Conservation (phyloP, 495 filamentous ascomycete genomes). For the Bryoglossum gracile region DNA sequence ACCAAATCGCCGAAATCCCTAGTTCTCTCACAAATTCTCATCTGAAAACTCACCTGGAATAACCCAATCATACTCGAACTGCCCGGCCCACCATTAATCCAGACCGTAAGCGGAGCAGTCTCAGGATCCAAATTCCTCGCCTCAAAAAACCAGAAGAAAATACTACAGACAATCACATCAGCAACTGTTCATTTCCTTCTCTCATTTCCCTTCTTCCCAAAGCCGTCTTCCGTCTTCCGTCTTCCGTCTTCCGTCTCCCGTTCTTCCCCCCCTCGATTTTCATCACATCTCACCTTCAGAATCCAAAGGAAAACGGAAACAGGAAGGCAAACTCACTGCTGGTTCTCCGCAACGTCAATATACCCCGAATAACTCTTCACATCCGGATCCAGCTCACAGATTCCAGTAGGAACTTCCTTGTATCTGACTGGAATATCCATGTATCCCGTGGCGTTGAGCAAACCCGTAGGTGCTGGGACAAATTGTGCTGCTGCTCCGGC, state of each 20-base stretch:
- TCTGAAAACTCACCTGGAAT: too few species aligned
- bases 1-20: too few species aligned
- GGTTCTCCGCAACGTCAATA: constrained; percentile 50
- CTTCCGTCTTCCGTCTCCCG: background rate
- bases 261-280: background rate
- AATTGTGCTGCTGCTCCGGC: constrained; percentile 42
- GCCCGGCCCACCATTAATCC: constrained; percentile 56
- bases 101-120: constrained; percentile 52
- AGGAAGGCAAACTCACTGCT: constrained; percentile 31
- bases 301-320: background rate
- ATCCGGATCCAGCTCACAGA: constrained; percentile 57
- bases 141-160: constrained; percentile 64
- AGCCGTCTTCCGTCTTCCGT: background rate
- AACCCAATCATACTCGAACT: constrained; percentile 55
- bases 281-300: background rate
- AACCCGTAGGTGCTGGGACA: constrained; percentile 47
- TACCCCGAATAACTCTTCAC: constrained; percentile 64
- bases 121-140: constrained; percentile 44
- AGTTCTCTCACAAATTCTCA: too few species aligned
- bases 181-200: background rate
- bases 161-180: too few species aligned
- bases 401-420: constrained; percentile 54
- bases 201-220: background rate
- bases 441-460: constrained; percentile 44
- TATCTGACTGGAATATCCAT: constrained; percentile 48